A percentile compares a stretch with the other conserved stretches of the same genome.
Evolutionary conservation across 352 stramenopile genomes (phyloP).

Genomic region (Pythium volutum): DNA sequence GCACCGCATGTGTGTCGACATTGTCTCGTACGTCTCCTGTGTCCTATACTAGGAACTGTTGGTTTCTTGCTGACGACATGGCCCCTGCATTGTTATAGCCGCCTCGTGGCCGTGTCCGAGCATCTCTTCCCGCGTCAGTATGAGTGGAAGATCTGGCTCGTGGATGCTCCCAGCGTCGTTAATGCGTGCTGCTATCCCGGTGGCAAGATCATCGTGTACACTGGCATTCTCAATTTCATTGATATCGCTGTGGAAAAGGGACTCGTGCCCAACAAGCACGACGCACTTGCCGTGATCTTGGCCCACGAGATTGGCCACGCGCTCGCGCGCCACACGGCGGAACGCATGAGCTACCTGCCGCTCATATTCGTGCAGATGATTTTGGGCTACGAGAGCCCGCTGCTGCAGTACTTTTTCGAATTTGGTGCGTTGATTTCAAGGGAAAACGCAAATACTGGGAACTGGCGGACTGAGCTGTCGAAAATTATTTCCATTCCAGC

Average conservation of each 20-base stretch:
- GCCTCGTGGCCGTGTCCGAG: conserved; percentile 60
- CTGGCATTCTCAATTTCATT: conserved; percentile 60
- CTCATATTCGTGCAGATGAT: conserved; percentile 41
- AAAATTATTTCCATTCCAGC: conserved; percentile 19
- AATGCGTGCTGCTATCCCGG: conserved; percentile 65
- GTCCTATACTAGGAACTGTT: background rate
- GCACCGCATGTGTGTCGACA: conserved; percentile 54
- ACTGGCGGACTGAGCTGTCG: background rate
- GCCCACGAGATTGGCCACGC: conserved; percentile 67
- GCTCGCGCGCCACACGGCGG: conserved; percentile 59
- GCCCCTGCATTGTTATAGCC: no score
- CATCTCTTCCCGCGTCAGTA: conserved; percentile 67
- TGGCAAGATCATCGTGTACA: conserved; percentile 69
- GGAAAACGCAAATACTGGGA: background rate
- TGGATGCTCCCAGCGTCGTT: conserved; percentile 42
- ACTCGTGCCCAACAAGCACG: conserved; percentile 52
- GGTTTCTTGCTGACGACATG: no score
- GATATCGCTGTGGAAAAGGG: conserved; percentile 55
- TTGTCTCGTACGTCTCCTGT: conserved; percentile 40
- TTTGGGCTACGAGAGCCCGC: conserved; percentile 55
- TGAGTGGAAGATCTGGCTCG: conserved; percentile 55
- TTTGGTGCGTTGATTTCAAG: conserved; percentile 29
- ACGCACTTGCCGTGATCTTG: conserved; percentile 61
- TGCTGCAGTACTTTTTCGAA: conserved; percentile 63
- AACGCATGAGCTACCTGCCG: conserved; percentile 61